These are phyloP conservation scores for Dichomitus squalens DNA, from an alignment of 1,284 basidiomycete genomes.

Conservation along the genomic window DNA sequence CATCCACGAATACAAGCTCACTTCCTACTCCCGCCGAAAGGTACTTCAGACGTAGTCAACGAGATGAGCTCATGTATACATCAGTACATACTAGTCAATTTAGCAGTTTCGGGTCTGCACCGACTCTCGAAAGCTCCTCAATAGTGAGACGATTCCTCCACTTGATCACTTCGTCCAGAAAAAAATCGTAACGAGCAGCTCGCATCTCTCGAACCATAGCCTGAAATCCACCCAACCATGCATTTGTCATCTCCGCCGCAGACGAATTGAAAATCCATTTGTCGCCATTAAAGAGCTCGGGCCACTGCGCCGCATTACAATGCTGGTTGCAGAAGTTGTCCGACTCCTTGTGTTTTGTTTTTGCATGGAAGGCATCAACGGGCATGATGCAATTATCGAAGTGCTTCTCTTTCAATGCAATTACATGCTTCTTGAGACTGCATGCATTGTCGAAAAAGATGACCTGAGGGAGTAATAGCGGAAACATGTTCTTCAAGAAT, in stretches of 20 bases:
- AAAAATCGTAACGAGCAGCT: conserved; percentile 33
- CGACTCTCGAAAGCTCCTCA: too few species aligned
- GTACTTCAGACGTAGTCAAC: too few species aligned
- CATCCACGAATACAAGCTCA: conserved; percentile 99
- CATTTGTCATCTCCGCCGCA: conserved; percentile 23
- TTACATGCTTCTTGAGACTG: not conserved
- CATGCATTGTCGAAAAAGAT: conserved; percentile 15
- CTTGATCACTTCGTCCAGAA: conserved; percentile 40
- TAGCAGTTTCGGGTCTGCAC: too few species aligned
- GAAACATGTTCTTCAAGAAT: not conserved
- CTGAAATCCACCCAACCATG: conserved; percentile 28
- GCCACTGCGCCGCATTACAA: conserved; percentile 34
- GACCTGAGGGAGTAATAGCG: conserved; percentile 35
- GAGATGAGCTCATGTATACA: too few species aligned
- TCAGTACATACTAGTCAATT: too few species aligned
- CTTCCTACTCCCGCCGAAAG: conserved; percentile 98
- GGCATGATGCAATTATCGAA: conserved; percentile 16
- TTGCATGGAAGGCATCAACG: conserved; percentile 39
- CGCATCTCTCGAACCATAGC: conserved; percentile 35
- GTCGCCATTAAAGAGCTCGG: conserved; percentile 26
- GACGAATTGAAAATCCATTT: conserved; percentile 36
- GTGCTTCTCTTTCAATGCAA: too few species aligned
- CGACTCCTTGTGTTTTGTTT: conserved; percentile 35
- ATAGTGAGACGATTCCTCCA: too few species aligned
- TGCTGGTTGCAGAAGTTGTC: conserved; percentile 31